Base-by-base conservation (phyloP, 257 asterid genomes). In the Sherardia arvensis region DNA sequence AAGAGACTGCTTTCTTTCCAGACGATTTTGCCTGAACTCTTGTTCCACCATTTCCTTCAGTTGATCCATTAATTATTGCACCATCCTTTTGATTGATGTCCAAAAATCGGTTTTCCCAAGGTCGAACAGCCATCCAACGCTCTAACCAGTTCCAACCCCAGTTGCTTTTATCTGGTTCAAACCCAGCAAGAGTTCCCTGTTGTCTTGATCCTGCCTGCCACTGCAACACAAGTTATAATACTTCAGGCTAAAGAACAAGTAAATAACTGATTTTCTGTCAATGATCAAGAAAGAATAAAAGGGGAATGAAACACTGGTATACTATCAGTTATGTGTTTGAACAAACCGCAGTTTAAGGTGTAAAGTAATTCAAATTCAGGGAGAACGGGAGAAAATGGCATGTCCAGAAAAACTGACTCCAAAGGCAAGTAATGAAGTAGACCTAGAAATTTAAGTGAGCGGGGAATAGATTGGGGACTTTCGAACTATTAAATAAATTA, bases 81-180 rank as follows among this genome's bases (percentile, higher is more conserved):
- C 86, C 99, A 30, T 93, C 99, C 73, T 81, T 90, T 47, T 75
- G 73, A 71, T 83, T 90, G 48, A 74, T 74, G 80, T 93, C 95
- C 30, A 87, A 68, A 78, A 93, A 80, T 64, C 99, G 97, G 68
- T 87, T 93, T 78, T 93, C 97, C 99, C 99, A 93, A 29, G 99
- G 97, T 65, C 96, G 95, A 73, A 93, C 99, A 11, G 96, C 99
- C 99, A 93, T 93, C 99, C 99, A 93, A 71, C 99, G 78, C 80
- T 93, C 99, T 77, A 90, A 84, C 99, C 97, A 93, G 68, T 93
- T 93, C 99, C 97, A 93, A 61, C 99, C 94, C 99, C 97, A 93
- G 80, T 80, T 85, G 82, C 81, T 83, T 74, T 76, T 87, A 69
- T 93, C 97, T 12, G 96, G 99, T 68, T 93, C 85, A 69, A 85